Evolutionary conservation across 2,329 filamentous ascomycete species (phyloP), one percentile per base, ranked within the genome.

Genomic region (Paramyrothecium sp.): DNA sequence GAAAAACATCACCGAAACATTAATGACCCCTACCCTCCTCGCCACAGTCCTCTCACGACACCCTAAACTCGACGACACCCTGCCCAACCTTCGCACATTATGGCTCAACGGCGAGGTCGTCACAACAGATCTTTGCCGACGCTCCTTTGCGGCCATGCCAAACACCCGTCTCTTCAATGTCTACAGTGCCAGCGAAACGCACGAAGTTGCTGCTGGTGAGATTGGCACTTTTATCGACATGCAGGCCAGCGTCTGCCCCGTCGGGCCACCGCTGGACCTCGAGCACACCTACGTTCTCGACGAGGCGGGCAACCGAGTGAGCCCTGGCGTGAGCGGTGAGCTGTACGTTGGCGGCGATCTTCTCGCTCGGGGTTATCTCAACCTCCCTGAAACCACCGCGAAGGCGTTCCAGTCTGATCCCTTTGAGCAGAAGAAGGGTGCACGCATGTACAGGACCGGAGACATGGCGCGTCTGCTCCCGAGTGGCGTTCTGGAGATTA

Each of bases 91-190:
- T 56, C 84, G 83, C 49, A 90, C 88, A 0, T 73, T 93, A 30
- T 93, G 90, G 90, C 78, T 94, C 30, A 93, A 94, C 63, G 90
- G 90, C 53, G 90, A 94, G 73, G 90, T 94, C 1, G 90, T 93
- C 54, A 91, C 89, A 0, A 89, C 89, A 0, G 90, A 93, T 67
- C 82, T 93, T 17, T 89, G 87, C 33, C 84, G 86, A 23, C 83
- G 89, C 46, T 87, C 86, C 2, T 78, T 89, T 54, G 83, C 84
- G 55, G 86, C 87, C 2, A 79, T 93, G 3, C 89, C 90, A 0
- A 82, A 87, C 0, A 81, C 85, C 3, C 85, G 88, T 17, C 74
- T 94, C 13, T 82, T 93, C 60, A 94, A 93, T 64, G 89, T 89
- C 65, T 94, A 94, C 75, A 92, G 89, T 67, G 89, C 90, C 17